A percentile compares a stretch with the other conserved stretches of the same genome.
phyloP scores from a whole-genome alignment of 2,329 filamentous ascomycete species.

The Fusarium scirpi region DNA sequence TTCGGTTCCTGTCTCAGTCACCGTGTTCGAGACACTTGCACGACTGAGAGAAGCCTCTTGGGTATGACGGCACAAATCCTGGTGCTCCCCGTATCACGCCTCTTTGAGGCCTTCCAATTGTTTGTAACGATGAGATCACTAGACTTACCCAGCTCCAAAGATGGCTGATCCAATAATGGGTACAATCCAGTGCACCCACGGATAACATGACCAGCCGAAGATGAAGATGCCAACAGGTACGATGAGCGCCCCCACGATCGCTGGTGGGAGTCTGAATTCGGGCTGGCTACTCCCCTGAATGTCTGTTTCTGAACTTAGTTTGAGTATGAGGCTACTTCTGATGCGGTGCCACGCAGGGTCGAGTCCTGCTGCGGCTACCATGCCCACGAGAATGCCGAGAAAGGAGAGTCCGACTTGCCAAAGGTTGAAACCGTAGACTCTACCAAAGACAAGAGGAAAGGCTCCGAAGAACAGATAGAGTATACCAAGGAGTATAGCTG shows the following conservation, averaged over 20 bases:
- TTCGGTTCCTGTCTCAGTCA: slow-evolving; percentile 31
- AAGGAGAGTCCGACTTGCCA: slow-evolving; percentile 87
- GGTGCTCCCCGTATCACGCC: slow-evolving; percentile 1
- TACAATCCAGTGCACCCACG: slow-evolving; percentile 79
- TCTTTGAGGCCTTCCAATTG: slow-evolving; percentile 17
- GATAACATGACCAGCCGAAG: slow-evolving; percentile 87
- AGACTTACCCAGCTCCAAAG: slow-evolving; percentile 76
- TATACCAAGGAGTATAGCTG: slow-evolving; percentile 86
- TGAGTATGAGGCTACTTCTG: slow-evolving; percentile 67
- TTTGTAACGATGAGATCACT: slow-evolving; percentile 52
- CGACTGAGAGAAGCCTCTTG: not conserved
- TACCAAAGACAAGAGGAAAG: slow-evolving; percentile 82
- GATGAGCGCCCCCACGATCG: slow-evolving; percentile 78
- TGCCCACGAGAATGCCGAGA: slow-evolving; percentile 76
- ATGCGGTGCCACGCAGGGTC: slow-evolving; percentile 75
- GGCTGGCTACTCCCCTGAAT: slow-evolving; percentile 76
- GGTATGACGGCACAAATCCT: not conserved
- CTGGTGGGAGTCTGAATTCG: slow-evolving; percentile 84
- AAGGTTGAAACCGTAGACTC: slow-evolving; percentile 79
- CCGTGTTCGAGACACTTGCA: slow-evolving; percentile 4
- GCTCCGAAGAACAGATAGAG: slow-evolving; percentile 93
- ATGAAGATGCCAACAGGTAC: slow-evolving; percentile 87
- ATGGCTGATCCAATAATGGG: slow-evolving; percentile 79
- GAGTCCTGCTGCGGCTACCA: slow-evolving; percentile 70
- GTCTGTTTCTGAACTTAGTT: slow-evolving; percentile 64